Evolutionary conservation across 2,329 filamentous ascomycete genomes (phyloP), one percentile per base, ranked within the genome.

Genomic region (Exophiala xenobiotica): DNA sequence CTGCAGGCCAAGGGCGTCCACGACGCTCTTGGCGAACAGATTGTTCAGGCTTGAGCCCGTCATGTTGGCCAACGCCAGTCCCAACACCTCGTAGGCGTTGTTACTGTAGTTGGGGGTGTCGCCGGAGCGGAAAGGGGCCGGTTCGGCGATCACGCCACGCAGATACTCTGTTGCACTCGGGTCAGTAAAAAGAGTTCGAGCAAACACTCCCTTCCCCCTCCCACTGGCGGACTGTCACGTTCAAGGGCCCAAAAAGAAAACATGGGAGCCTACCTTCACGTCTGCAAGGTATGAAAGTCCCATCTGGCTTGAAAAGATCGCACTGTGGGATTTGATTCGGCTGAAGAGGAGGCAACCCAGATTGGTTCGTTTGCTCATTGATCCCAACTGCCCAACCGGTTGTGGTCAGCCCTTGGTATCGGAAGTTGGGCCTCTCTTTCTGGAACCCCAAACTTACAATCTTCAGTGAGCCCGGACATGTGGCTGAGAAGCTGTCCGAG

Each of bases 71-170:
- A 80, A 63, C 0, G 73, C 72, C 1, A 74, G 64, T 2, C 72
- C 74, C 0, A 79, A 67, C 1, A 78, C 49, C 0, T 69, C 62
- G n/a, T 74, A 74, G 1, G 67, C 75, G 2, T 71, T 64, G 55
- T 80, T 79, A 22, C 76, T 75, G 61, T 81, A 81, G 2, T 70
- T 65, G 0, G 78, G 75, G 2, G 67, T 71, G 3, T 64, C 37
- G 33, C 37, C 16, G 18, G 40, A 27, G n/a, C 12, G 24, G 24
- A 27, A 27, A 12, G 12, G 12, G 24, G 24, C 24, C 12, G 24
- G 24, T 12, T 27, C 24, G 24, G 24, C 24, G 6, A 12, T 27
- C 6, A 27, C 6, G 24, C 24, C 24, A 12, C 6, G 12, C 24
- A 27, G 24, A 12, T 6, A 27, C 12, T 27, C 24, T 27, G 12